phyloP scores from a whole-genome alignment of 805 yeast genomes.

The Zygosaccharomyces rouxii region DNA sequence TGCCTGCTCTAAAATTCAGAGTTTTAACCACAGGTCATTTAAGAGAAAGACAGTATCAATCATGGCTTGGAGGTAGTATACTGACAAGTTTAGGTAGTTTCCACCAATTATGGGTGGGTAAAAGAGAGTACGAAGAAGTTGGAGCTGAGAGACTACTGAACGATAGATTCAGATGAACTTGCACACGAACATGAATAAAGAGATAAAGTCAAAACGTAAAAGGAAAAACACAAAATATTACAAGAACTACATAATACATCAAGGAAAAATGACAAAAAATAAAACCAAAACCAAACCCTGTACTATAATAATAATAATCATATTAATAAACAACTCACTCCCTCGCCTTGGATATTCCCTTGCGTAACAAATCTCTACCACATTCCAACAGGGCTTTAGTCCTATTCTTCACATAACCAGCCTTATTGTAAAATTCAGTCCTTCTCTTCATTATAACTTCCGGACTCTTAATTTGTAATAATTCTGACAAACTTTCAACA shows the following conservation, averaged over 20 bases:
- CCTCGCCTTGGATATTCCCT: constrained; percentile 30
- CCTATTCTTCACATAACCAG: constrained; percentile 36
- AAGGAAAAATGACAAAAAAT: constrained; percentile 2
- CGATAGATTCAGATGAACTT: constrained; percentile 68
- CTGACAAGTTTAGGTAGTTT: constrained; percentile 85
- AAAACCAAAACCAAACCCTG: not conserved
- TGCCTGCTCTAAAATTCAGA: constrained; percentile 84
- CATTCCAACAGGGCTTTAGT: constrained; percentile 38
- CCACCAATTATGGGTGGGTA: constrained; percentile 92
- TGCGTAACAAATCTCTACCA: constrained; percentile 34
- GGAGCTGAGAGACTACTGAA: constrained; percentile 77
- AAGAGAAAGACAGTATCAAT: constrained; percentile 69
- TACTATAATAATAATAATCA: not conserved
- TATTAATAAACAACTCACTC: constrained; percentile 4
- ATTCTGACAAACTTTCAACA: constrained; percentile 63
- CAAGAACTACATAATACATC: constrained; percentile 2
- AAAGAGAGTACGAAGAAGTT: constrained; percentile 79
- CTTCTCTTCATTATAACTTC: constrained; percentile 34
- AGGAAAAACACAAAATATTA: not conserved
- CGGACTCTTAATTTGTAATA: constrained; percentile 45
- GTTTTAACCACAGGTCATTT: constrained; percentile 76
- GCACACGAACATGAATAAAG: not conserved
- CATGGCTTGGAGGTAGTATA: constrained; percentile 93
- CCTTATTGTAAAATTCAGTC: constrained; percentile 37
- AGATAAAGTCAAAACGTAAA: not conserved